Percentiles rank a stretch among this genome's conserved stretches.
Evolutionary conservation across 2,329 filamentous ascomycete genomes (phyloP).

Genomic region (Cladosporium velox): DNA sequence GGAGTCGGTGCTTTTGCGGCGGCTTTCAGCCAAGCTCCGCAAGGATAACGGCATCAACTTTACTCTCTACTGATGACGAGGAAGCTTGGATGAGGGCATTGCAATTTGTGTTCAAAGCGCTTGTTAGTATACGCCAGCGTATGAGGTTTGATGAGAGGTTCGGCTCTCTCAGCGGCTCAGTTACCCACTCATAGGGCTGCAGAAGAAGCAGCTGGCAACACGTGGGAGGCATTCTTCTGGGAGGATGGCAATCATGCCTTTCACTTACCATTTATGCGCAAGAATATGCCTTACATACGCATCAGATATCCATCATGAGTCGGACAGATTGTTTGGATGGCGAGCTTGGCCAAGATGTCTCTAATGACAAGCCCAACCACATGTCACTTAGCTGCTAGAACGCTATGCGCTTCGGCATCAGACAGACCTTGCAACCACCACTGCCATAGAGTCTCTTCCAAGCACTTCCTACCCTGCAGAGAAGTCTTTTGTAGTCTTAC

Average conservation of each 20-base stretch:
- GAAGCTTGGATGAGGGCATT: neutral
- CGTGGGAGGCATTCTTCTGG: neutral
- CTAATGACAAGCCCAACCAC: neutral
- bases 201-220: neutral
- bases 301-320: neutral
- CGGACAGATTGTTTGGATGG: neutral
- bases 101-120: neutral
- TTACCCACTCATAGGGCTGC: neutral
- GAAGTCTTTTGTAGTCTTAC: neutral
- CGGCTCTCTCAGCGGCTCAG: neutral
- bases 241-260: neutral
- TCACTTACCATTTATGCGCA: neutral
- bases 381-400: neutral
- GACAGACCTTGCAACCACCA: neutral
- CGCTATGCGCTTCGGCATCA: neutral
- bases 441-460: neutral
- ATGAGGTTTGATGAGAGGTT: neutral
- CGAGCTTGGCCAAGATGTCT: neutral
- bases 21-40: neutral
- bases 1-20: conserved; percentile 10
- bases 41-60: conserved; percentile 9
- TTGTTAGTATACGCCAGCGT: neutral
- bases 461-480: neutral
- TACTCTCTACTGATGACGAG: neutral
- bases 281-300: neutral